Base-by-base conservation (phyloP, 176 grass and related monocot genomes). In the Rhipidocladum racemiflorum region DNA sequence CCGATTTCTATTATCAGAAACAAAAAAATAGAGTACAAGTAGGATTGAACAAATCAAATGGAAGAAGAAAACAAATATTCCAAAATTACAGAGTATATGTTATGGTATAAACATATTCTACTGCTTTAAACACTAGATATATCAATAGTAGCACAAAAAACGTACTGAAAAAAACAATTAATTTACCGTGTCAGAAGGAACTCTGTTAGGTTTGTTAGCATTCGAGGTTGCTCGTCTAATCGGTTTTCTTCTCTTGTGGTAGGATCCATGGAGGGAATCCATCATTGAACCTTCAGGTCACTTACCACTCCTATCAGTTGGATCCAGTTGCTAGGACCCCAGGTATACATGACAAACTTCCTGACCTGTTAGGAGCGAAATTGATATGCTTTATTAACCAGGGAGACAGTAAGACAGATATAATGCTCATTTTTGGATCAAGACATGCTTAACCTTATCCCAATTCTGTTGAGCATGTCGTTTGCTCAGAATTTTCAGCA, bases 261-360 rank as follows among this genome's bases (percentile, higher is more conserved):
- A 85, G 79, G 88, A 76, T 55, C 46, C 84, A 74, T 88, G 83
- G 77, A 95, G 29, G 78, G 92, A 88, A 82, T 91, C 88, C 36
- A 90, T 87, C 69, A 91, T 75, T 39, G 88, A 87, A 57, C 64
- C 86, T 74, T 79, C 80, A 53, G 86, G 90, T 55, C 83, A 88
- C 79, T 84, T 89, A 71, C 92, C 85, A 69, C 87, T 95, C 76
- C 65, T 94, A 75, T 90, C 86, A 27, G 4, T 91, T 63, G 84
- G 85, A 85, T 93, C 90, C 86, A 98, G 75, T 95, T 92, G 88
- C 78, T 91, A 65, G 86, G 88, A 29, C 95, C 92, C 95, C 95
- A 98, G 24, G 92, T 98, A 78, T 91, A 98, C 95, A 95, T 95
- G 61, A 98, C 95, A 91, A 88, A 98, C 70, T 98, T 98, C 62